A percentile compares a stretch with the other conserved stretches of the same genome.
These are phyloP conservation scores for Penicillium sp. DNA, from an alignment of 2,329 filamentous ascomycete genomes.

Conservation along the genomic window DNA sequence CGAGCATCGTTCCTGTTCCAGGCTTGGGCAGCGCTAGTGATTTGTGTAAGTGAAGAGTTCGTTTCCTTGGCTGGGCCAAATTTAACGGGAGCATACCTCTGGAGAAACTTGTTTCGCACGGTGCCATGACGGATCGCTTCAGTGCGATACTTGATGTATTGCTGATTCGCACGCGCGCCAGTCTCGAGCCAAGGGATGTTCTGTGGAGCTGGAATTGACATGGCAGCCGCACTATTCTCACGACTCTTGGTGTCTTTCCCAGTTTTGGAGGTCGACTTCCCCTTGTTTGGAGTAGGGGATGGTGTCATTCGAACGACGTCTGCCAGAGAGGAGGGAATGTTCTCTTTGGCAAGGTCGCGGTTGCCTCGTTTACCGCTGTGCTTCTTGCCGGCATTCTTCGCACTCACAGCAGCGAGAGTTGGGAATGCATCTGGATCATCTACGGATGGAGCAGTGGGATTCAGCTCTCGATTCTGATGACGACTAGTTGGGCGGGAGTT, in stretches of 20 bases:
- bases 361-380: slow-evolving; percentile 89
- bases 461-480: slow-evolving; percentile 64
- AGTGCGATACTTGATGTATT: slow-evolving; percentile 89
- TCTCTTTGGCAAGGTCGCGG: slow-evolving; percentile 67
- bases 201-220: slow-evolving; percentile 81
- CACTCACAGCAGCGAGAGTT: slow-evolving; percentile 71
- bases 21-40: slow-evolving; percentile 79
- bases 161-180: slow-evolving; percentile 83
- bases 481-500: slow-evolving; percentile 83
- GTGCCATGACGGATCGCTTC: slow-evolving; percentile 98
- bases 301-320: slow-evolving; percentile 96
- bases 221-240: slow-evolving; percentile 77
- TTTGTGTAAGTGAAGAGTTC: slow-evolving; percentile 1
- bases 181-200: slow-evolving; percentile 97
- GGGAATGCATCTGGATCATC: slow-evolving; percentile 97
- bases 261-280: slow-evolving; percentile 57
- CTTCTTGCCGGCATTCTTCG: slow-evolving; percentile 75
- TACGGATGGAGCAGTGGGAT: slow-evolving; percentile 69
- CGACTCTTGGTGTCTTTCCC: slow-evolving; percentile 61
- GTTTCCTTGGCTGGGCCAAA: not conserved
- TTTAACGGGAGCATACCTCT: slow-evolving; percentile 61
- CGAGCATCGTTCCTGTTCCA: slow-evolving; percentile 98
- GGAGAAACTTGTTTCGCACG: slow-evolving; percentile 92
- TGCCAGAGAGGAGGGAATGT: slow-evolving; percentile 73
- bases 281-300: slow-evolving; percentile 65